A percentile compares a stretch with the other conserved stretches of the same genome.
Conservation (phyloP, 108 stramenopile species). For the Discostella pseudostelligera region DNA sequence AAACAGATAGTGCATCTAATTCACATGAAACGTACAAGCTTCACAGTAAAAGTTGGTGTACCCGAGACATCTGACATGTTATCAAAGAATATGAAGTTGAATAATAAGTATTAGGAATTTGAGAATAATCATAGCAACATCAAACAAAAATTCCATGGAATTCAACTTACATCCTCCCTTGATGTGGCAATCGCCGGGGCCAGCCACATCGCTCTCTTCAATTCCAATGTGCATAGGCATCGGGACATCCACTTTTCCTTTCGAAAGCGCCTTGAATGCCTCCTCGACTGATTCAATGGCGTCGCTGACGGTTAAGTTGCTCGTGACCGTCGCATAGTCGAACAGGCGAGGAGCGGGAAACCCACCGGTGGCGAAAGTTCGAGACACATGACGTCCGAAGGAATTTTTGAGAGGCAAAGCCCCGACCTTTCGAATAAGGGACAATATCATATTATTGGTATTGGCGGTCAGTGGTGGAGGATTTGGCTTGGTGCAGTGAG, state of each 20-base stretch:
- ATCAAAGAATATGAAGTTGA: slow-evolving; percentile 11
- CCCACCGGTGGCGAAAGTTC: slow-evolving; percentile 43
- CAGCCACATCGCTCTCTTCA: slow-evolving; percentile 77
- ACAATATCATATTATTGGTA: slow-evolving; percentile 28
- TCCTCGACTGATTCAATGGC: slow-evolving; percentile 85
- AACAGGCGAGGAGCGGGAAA: slow-evolving; percentile 81
- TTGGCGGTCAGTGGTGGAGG: too few species aligned
- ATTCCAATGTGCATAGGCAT: slow-evolving; percentile 97
- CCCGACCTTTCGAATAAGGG: slow-evolving; percentile 23
- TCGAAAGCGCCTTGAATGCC: slow-evolving; percentile 84
- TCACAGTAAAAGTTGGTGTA: slow-evolving; percentile 87
- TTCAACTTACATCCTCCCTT: slow-evolving; percentile 65
- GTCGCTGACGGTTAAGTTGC: slow-evolving; percentile 74
- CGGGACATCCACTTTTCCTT: slow-evolving; percentile 93
- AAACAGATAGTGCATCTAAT: too few species aligned
- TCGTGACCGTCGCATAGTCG: slow-evolving; percentile 82
- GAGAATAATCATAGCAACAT: background rate
- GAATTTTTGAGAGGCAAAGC: background rate
- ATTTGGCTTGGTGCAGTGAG: too few species aligned
- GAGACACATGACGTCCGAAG: slow-evolving; percentile 15
- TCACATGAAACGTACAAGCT: slow-evolving; percentile 33
- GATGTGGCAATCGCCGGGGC: slow-evolving; percentile 92
- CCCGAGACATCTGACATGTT: slow-evolving; percentile 48
- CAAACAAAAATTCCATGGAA: background rate
- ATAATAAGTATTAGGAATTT: background rate